A percentile compares a stretch with the other conserved stretches of the same genome.
These are phyloP conservation scores for Tylopilus intermedius DNA, from an alignment of 768 basidiomycete species.

Conservation along the genomic window DNA sequence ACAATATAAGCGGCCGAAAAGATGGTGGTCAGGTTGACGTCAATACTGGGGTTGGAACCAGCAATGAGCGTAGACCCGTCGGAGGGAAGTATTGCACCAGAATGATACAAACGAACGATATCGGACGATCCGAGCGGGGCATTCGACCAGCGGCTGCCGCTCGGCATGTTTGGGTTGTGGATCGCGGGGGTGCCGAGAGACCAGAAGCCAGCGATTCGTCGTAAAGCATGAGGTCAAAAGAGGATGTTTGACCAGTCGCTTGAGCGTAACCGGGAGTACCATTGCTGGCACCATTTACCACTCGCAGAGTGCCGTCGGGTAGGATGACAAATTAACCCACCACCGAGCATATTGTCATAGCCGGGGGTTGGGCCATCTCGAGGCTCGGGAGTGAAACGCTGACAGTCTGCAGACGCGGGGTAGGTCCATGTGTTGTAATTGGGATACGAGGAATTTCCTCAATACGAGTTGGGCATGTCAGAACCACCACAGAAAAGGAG, in stretches of 20 bases:
- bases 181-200: conserved; percentile 74
- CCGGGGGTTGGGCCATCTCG: conserved; percentile 53
- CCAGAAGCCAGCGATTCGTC: conserved; percentile 74
- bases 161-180: conserved; percentile 72
- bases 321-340: conserved; percentile 91
- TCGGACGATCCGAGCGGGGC: conserved; percentile 56
- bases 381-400: conserved; percentile 84
- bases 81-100: conserved; percentile 80
- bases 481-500: conserved; percentile 90
- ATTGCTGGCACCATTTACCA: conserved; percentile 77
- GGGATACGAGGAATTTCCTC: conserved; percentile 75
- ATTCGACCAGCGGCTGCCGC: conserved; percentile 72
- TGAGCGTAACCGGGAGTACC: conserved; percentile 90
- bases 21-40: conserved; percentile 60
- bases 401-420: conserved; percentile 70
- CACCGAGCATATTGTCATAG: conserved; percentile 71
- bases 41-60: conserved; percentile 91
- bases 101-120: conserved; percentile 88
- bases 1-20: conserved; percentile 78
- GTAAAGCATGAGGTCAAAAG: conserved; percentile 56
- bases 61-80: conserved; percentile 84
- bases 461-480: conserved; percentile 66
- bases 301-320: conserved; percentile 67
- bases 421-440: conserved; percentile 68
- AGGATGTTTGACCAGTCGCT: conserved; percentile 40